Conservation (phyloP, 2,329 filamentous ascomycete genomes). For the Penicillium freii region DNA sequence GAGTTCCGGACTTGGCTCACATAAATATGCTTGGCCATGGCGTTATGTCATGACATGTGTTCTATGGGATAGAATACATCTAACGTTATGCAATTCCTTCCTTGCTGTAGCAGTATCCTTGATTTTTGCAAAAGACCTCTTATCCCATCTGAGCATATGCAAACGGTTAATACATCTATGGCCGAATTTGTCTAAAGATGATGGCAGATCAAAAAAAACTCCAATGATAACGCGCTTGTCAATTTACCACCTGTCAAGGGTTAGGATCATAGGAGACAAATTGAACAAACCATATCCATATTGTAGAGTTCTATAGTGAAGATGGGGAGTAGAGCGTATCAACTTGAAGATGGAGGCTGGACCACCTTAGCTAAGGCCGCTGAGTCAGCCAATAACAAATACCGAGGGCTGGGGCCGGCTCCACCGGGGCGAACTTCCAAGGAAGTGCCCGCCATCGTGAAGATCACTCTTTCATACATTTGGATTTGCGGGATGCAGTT, state of each 20-base stretch:
- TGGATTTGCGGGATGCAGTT: constrained; percentile 13
- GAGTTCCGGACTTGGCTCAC: constrained; percentile 13
- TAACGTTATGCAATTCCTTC: background rate
- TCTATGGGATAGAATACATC: background rate
- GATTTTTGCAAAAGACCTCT: background rate
- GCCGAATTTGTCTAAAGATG: constrained; percentile 49
- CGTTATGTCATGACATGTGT: constrained; percentile 5
- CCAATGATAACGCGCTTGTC: constrained; percentile 18
- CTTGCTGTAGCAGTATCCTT: background rate
- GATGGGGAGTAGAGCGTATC: background rate
- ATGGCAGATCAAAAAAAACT: constrained; percentile 44
- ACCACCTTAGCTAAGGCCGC: background rate
- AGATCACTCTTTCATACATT: constrained; percentile 6
- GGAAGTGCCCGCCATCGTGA: constrained; percentile 7
- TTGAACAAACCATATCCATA: background rate
- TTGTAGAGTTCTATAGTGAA: background rate
- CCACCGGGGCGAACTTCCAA: background rate
- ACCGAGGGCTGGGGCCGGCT: background rate
- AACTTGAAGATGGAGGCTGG: background rate
- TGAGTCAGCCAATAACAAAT: background rate
- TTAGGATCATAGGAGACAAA: constrained; percentile 14
- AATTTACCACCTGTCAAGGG: background rate
- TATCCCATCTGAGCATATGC: constrained; percentile 41
- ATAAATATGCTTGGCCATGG: background rate
- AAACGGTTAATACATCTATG: constrained; percentile 28